Conservation (phyloP, 768 basidiomycete species). For the Hortiboletus flavorubellus region DNA sequence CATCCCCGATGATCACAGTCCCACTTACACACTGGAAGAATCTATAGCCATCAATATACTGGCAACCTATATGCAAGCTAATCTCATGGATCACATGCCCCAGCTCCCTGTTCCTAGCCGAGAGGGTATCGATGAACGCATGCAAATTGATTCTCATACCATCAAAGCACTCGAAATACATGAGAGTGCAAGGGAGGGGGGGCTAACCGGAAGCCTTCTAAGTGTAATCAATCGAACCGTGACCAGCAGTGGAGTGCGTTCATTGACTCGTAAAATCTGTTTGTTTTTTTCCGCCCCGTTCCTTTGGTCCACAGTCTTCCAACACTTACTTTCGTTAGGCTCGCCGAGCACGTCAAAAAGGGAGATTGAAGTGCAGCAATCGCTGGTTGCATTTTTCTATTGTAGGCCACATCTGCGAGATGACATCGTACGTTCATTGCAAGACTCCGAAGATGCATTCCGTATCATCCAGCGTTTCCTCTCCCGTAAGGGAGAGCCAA, state of each 20-base stretch:
- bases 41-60: constrained; percentile 57
- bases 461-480: constrained; percentile 78
- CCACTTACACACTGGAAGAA: constrained; percentile 39
- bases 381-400: constrained; percentile 71
- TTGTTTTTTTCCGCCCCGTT: constrained; percentile 24
- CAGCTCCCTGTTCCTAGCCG: constrained; percentile 51
- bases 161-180: constrained; percentile 86
- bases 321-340: constrained; percentile 42
- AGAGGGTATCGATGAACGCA: constrained; percentile 54
- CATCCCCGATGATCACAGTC: not conserved
- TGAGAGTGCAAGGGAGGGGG: constrained; percentile 71
- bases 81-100: constrained; percentile 80
- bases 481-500: constrained; percentile 60
- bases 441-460: constrained; percentile 61
- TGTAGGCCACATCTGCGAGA: constrained; percentile 57
- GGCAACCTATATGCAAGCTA: constrained; percentile 58
- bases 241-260: constrained; percentile 73
- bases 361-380: constrained; percentile 73
- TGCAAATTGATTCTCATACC: constrained; percentile 89
- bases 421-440: constrained; percentile 56
- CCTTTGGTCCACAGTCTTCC: constrained; percentile 9
- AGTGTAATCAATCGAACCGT: constrained; percentile 73
- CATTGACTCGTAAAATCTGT: constrained; percentile 79
- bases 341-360: constrained; percentile 75
- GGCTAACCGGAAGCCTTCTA: constrained; percentile 68